Base-by-base conservation (phyloP, 306 rosid species). In the Quercus variabilis region DNA sequence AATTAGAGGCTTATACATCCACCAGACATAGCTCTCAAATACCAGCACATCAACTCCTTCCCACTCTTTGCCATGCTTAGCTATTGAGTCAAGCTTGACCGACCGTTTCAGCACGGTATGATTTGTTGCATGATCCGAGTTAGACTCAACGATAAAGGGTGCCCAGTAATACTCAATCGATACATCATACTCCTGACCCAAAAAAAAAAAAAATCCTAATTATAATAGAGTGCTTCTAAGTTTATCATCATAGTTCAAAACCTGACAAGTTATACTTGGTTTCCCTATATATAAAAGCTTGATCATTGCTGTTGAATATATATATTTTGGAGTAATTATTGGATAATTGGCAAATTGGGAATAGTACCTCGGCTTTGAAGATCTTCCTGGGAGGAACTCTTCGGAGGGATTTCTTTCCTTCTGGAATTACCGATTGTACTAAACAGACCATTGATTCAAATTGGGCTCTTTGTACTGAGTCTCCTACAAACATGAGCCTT, bases 1-100 rank as follows among this genome's bases (percentile, higher is more conserved):
- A 80, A 94, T 85, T 13, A 86, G 55, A 76, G 98, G 99, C 58
- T 78, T 86, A 72, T 90, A 78, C 92, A 90, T 91, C 99, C 94
- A 95, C 99, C 97, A 94, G 38, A 92, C 91, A 51, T 94, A 91
- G 86, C 99, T 94, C 89, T 92, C 97, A 41, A 94, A 94, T 31
- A 94, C 92, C 88, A 94, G 83, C 28, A 91, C 38, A 84, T 94
- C 97, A 74, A 91, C 97, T 57, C 85, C 96, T 88, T 90, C 83
- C 98, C 98, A 92, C 74, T 91, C 91, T 65, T 88, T 88, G 43
- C 97, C 96, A 78, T 95, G 99, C 46, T 84, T 89, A 17, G 86
- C 87, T 74, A 95, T 91, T 31, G 97, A 84, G 79, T 92, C 97
- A 0, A 92, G 94, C 80, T 76, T 91, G 21, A 95, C 97, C 83